phyloP scores from a whole-genome alignment of 2,329 filamentous ascomycete species.

The Penicillium vulpinum region DNA sequence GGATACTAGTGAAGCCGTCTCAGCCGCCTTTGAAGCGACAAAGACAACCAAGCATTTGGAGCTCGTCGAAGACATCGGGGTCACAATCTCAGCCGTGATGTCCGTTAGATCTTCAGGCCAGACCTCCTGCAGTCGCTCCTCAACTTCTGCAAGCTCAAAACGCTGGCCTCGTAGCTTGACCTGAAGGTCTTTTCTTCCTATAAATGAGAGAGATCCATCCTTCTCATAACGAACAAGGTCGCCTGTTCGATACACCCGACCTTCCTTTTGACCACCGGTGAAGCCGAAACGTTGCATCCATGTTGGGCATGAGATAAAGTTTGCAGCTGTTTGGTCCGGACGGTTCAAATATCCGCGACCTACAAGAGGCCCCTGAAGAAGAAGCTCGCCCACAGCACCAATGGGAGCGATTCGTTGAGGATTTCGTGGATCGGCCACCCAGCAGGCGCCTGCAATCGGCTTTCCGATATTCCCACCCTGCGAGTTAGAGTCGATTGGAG shows the following conservation, averaged over 20 bases:
- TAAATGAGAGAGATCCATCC: constrained; percentile 17
- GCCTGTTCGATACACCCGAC: constrained; percentile 35
- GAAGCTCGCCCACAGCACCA: no score
- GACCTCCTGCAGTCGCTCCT: constrained; percentile 5
- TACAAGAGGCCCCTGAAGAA: no score
- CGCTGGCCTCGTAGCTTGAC: constrained; percentile 24
- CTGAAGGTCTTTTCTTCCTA: constrained; percentile 22
- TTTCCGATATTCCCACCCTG: no score
- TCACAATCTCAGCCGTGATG: background rate
- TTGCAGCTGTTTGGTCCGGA: background rate
- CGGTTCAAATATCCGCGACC: no score
- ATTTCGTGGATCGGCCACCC: no score
- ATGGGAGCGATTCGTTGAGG: no score
- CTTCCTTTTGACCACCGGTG: background rate
- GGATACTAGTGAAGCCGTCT: background rate
- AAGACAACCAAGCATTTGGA: constrained; percentile 7
- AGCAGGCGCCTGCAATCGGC: no score
- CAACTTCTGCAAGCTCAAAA: constrained; percentile 17
- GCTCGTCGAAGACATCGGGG: background rate
- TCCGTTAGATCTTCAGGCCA: background rate
- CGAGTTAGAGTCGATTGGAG: no score
- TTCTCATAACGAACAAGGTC: constrained; percentile 32
- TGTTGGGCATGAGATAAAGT: background rate
- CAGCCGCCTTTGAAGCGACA: background rate
- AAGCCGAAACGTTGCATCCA: background rate